A percentile compares a stretch with the other conserved stretches of the same genome.
phyloP scores from a whole-genome alignment of 75 land plant species.

The Picea sitchensis region DNA sequence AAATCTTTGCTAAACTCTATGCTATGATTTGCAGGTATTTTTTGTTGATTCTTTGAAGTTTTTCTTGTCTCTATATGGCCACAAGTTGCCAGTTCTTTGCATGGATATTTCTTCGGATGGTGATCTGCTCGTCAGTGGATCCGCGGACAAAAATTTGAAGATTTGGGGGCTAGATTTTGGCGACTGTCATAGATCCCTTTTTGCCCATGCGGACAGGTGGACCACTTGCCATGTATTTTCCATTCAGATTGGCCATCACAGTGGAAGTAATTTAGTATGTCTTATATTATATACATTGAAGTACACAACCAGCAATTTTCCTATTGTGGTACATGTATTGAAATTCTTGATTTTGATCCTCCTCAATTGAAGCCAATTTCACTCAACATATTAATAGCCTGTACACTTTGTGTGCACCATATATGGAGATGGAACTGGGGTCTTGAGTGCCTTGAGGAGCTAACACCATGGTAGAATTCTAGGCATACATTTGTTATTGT shows the following conservation, averaged over 20 bases:
- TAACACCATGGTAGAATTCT: not conserved
- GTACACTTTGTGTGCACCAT: not conserved
- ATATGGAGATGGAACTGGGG: not conserved
- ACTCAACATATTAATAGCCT: not conserved
- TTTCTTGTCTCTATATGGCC: conserved; percentile 88
- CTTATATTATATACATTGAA: not conserved
- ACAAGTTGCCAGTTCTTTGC: conserved; percentile 87
- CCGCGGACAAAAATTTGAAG: conserved; percentile 96
- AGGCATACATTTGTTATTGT: not conserved
- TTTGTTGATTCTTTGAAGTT: conserved; percentile 83
- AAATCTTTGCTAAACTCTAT: not conserved
- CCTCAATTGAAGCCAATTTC: not conserved
- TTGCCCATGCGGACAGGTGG: conserved; percentile 96
- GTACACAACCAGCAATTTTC: not conserved
- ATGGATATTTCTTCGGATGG: conserved; percentile 99
- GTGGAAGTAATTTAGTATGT: not conserved
- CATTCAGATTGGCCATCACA: conserved; percentile 8
- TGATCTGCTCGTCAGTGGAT: conserved; percentile 87
- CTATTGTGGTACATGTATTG: not conserved
- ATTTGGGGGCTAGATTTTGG: conserved; percentile 99
- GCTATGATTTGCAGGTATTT: conserved; percentile 58
- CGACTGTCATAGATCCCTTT: conserved; percentile 95
- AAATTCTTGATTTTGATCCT: not conserved
- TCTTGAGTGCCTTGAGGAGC: not conserved
- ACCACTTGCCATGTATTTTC: conserved; percentile 8